Percentiles rank a stretch among this genome's conserved stretches.
phyloP scores from a whole-genome alignment of 495 filamentous ascomycete genomes.

The Talaromyces ruber region DNA sequence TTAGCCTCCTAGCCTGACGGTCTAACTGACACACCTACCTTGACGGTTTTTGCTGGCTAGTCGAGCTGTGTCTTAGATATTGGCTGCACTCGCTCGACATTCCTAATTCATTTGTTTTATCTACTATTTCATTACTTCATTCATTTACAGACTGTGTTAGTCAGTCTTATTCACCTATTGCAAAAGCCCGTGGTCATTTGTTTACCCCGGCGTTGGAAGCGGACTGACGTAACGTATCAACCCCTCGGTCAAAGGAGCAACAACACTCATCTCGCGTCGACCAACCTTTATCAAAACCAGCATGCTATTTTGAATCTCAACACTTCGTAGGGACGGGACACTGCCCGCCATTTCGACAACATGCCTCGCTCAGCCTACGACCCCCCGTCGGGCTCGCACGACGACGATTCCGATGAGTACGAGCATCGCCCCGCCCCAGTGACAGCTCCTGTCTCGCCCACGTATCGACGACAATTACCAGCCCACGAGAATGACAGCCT shows the following conservation, averaged over 20 bases:
- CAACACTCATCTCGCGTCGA: neutral
- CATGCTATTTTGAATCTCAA: neutral
- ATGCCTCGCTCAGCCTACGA: slow-evolving; percentile 25
- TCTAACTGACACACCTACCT: neutral
- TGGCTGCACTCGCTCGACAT: neutral
- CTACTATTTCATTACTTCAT: neutral
- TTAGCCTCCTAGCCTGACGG: neutral
- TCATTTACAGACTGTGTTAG: neutral
- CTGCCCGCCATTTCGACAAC: neutral
- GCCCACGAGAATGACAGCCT: slow-evolving; percentile 5
- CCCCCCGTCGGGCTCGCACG: slow-evolving; percentile 8
- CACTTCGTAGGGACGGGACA: neutral
- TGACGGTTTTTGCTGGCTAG: neutral
- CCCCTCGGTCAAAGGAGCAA: neutral
- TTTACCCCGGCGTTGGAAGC: neutral
- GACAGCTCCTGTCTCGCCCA: slow-evolving; percentile 6
- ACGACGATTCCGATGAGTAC: slow-evolving; percentile 16
- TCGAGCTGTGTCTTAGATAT: neutral
- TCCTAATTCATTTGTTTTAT: neutral
- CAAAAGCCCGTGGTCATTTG: neutral
- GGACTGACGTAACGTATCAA: neutral
- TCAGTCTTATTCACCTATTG: neutral
- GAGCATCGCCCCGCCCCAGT: slow-evolving; percentile 10
- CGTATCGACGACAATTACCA: neutral
- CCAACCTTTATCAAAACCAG: neutral